Base-by-base conservation (phyloP, 2,329 filamentous ascomycete species). In the Cordyceps tenuipes region DNA sequence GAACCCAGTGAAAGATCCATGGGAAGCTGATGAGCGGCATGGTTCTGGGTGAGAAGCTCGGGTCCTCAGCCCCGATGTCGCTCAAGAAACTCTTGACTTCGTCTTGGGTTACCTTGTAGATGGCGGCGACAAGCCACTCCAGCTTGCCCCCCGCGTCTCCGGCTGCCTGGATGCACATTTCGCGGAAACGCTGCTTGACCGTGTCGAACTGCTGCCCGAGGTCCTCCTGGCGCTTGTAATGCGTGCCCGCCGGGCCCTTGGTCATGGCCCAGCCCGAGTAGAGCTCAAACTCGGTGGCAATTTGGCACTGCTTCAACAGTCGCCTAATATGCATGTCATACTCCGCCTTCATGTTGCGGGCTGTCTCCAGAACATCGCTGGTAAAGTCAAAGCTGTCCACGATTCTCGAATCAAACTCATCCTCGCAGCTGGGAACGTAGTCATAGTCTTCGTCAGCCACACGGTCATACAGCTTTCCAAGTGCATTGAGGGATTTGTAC, bases 11-110 rank as follows among this genome's bases (percentile, higher is more conserved):
- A 64, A 97, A 96, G 2, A 97, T 77, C 94, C 94, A 99, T 0
- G 94, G 93, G 66, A 97, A 97, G 62, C 88, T 94, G 66, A 97
- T 94, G 9, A 97, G 76, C 0, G 94, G 93, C 79, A 2, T 77
- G 19, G 29, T 7, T 67, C 12, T 72, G 63, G 47, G 19, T 13
- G 34, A 48, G 21, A 31, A 57, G 6, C n/a, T 31, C 12, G 43
- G 17, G 3, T 13, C 19, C 17, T 50, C 7, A 13, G 44, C 56
- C 5, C 57, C 43, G 10, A 15, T 23, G 26, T 34, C 43, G 6
- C 46, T 29, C 7, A 43, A 43, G 26, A 55, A 60, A 5, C 6
- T 15, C 12, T 41, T 54, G 36, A 89, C 80, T 68, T 96, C 86
- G 57, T 87, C 78, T 43, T 86, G 83, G 0, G 93, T 96, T 29